A percentile compares a stretch with the other conserved stretches of the same genome.
phyloP scores from a whole-genome alignment of 192 early-diverging fungal species.

The Backusella circina region DNA sequence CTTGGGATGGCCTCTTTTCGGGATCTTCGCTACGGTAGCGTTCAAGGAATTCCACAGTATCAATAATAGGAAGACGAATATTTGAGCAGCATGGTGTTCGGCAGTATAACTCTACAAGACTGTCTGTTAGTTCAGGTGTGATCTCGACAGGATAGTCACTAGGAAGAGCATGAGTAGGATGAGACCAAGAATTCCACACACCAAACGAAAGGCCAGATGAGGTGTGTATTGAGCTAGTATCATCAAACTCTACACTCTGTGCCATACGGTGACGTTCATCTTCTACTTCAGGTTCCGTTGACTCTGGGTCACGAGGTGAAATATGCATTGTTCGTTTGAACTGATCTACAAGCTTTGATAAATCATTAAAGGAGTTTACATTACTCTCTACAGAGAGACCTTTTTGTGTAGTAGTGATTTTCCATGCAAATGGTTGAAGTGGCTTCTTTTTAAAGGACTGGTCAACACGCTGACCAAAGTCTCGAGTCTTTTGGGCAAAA shows the following conservation, averaged over 20 bases:
- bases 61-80: conserved; percentile 30
- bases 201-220: conserved; percentile 27
- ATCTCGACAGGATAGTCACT: conserved; percentile 36
- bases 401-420: conserved; percentile 34
- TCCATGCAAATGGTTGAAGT: conserved; percentile 36
- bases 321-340: conserved; percentile 36
- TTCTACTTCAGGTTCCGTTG: not conserved
- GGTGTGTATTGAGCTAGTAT: conserved; percentile 11
- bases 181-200: conserved; percentile 33
- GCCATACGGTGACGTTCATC: conserved; percentile 4
- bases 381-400: conserved; percentile 37
- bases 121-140: conserved; percentile 32
- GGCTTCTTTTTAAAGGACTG: conserved; percentile 29
- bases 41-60: conserved; percentile 20
- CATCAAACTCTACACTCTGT: conserved; percentile 3
- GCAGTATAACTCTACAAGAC: conserved; percentile 29
- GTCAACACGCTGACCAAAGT: conserved; percentile 25
- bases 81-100: conserved; percentile 34
- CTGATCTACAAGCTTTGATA: conserved; percentile 38
- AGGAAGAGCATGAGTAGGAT: conserved; percentile 27
- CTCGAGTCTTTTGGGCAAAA: conserved; percentile 37
- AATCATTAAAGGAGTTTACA: conserved; percentile 34
- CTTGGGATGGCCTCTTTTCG: conserved; percentile 14
- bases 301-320: conserved; percentile 2
- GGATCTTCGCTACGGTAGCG: conserved; percentile 23